Evolutionary conservation across 257 asterid species (phyloP).

Genomic region (Eucommia ulmoides): DNA sequence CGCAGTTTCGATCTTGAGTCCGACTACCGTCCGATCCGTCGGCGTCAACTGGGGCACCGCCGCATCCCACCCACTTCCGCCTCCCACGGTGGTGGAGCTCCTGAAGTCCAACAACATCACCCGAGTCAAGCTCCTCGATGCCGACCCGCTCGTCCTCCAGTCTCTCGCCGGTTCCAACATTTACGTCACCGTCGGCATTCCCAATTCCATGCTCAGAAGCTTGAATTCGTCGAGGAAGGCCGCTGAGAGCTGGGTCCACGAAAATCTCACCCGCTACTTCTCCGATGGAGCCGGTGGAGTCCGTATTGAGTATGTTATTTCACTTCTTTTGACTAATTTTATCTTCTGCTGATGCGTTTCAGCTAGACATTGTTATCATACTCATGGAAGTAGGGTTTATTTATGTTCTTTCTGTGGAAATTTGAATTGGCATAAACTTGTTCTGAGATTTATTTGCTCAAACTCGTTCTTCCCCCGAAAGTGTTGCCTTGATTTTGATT

Average conservation of each 20-base stretch:
- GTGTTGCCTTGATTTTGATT: too few species aligned
- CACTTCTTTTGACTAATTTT: too few species aligned
- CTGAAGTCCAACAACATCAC: slow-evolving; percentile 47
- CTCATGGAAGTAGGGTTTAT: too few species aligned
- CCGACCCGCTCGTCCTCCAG: slow-evolving; percentile 34
- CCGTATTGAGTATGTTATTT: background rate
- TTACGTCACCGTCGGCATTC: background rate
- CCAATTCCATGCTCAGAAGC: background rate
- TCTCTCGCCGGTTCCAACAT: background rate
- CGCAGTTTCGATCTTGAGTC: slow-evolving; percentile 1
- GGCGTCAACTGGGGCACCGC: slow-evolving; percentile 91
- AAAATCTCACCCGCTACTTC: slow-evolving; percentile 10
- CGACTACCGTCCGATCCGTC: slow-evolving; percentile 19
- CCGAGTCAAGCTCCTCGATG: slow-evolving; percentile 62
- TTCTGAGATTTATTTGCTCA: too few species aligned
- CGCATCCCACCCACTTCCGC: slow-evolving; percentile 72
- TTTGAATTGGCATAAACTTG: too few species aligned
- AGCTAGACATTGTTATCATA: too few species aligned
- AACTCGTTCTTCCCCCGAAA: too few species aligned
- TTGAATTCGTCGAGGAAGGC: background rate
- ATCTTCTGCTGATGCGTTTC: too few species aligned
- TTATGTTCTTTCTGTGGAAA: too few species aligned
- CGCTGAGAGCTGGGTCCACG: background rate
- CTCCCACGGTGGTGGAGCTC: slow-evolving; percentile 62
- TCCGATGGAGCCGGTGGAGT: background rate